Percentiles rank a stretch among this genome's conserved stretches.
Evolutionary conservation across 306 rosid genomes (phyloP).

Genomic region (Arachis hypogaea): DNA sequence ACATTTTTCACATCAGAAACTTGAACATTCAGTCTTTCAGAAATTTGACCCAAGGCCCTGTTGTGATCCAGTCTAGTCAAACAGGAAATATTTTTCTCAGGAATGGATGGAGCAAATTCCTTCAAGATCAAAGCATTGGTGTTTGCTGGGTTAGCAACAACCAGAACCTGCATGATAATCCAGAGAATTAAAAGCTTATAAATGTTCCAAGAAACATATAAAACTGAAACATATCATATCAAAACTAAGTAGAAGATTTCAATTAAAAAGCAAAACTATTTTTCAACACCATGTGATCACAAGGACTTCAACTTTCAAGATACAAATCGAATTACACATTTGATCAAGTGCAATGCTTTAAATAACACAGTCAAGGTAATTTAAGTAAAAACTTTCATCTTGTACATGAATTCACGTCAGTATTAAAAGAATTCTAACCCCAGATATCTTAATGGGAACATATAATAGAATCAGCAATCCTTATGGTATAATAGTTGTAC

Average conservation of each 20-base stretch:
- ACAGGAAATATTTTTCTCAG: slow-evolving; percentile 83
- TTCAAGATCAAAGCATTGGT: slow-evolving; percentile 98
- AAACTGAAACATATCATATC: neutral
- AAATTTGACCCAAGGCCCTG: slow-evolving; percentile 96
- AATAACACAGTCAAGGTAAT: neutral
- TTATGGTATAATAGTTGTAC: too few species aligned
- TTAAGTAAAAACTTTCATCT: neutral
- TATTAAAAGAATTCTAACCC: too few species aligned
- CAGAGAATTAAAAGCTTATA: neutral
- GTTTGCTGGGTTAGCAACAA: slow-evolving; percentile 99
- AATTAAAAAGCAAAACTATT: neutral
- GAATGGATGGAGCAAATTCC: slow-evolving; percentile 95
- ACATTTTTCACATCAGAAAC: slow-evolving; percentile 92
- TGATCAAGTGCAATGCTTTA: neutral
- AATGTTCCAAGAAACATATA: slow-evolving; percentile 4
- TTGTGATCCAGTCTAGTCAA: slow-evolving; percentile 96
- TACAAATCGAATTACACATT: neutral
- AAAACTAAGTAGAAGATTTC: neutral
- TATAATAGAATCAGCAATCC: too few species aligned
- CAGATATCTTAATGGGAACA: too few species aligned
- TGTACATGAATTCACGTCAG: too few species aligned
- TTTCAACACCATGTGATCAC: neutral
- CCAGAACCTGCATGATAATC: slow-evolving; percentile 74
- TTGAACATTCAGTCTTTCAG: slow-evolving; percentile 80
- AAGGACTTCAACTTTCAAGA: neutral